A percentile compares a stretch with the other conserved stretches of the same genome.
Evolutionary conservation across 345 rosid genomes (phyloP).

Genomic region (Citrus glauca): DNA sequence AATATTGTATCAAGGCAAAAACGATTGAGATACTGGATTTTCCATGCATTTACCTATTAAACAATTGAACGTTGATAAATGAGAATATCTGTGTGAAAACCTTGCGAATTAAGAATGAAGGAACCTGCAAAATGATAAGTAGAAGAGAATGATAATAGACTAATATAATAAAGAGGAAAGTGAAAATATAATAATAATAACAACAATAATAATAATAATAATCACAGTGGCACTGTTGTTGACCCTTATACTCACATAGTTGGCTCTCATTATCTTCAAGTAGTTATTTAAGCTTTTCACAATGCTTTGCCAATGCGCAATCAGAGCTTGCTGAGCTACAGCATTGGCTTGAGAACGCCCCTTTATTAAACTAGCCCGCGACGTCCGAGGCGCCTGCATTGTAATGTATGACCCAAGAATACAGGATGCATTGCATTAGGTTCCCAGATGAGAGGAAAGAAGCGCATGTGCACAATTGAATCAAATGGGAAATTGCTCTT

Average conservation of each 20-base stretch:
- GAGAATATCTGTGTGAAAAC: conserved; percentile 87
- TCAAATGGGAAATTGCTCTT: conserved; percentile 77
- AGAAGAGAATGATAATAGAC: conserved; percentile 12
- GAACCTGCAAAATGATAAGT: conserved; percentile 51
- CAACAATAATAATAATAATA: neutral
- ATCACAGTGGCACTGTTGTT: neutral
- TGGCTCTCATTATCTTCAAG: conserved; percentile 79
- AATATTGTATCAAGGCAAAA: neutral
- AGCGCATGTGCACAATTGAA: conserved; percentile 21
- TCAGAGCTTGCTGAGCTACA: conserved; percentile 76
- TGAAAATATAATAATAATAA: neutral
- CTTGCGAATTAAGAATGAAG: conserved; percentile 74
- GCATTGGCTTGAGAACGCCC: conserved; percentile 89
- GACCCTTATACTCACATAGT: conserved; percentile 53
- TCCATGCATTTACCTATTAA: conserved; percentile 66
- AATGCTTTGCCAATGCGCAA: conserved; percentile 95
- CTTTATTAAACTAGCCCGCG: conserved; percentile 79
- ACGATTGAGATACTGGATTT: conserved; percentile 18
- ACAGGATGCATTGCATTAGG: neutral
- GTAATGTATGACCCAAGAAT: conserved; percentile 11
- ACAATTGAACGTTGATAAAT: conserved; percentile 88
- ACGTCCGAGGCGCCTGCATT: conserved; percentile 80
- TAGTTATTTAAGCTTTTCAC: conserved; percentile 68
- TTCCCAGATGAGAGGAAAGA: neutral
- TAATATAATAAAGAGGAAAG: neutral